phyloP scores from a whole-genome alignment of 805 yeast species.

The Candida montana region DNA sequence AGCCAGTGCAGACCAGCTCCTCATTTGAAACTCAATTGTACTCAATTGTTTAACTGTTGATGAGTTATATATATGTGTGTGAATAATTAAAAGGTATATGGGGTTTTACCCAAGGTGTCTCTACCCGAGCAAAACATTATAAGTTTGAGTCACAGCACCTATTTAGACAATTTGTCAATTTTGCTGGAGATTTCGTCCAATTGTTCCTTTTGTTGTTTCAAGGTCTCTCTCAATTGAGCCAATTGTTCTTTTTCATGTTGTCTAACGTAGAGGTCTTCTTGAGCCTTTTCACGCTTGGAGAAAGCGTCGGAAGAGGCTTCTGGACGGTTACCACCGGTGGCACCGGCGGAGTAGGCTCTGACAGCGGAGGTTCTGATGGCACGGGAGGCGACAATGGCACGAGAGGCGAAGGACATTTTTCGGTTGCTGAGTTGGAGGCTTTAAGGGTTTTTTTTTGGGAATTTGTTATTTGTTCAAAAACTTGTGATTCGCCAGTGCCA shows the following conservation, averaged over 20 bases:
- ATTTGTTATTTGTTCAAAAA: background rate
- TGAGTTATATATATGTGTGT: too few species aligned
- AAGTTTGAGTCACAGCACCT: background rate
- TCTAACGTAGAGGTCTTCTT: constrained; percentile 79
- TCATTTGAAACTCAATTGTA: background rate
- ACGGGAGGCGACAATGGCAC: constrained; percentile 29
- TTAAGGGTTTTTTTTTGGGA: constrained; percentile 4
- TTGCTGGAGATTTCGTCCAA: constrained; percentile 46
- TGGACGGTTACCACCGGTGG: constrained; percentile 55
- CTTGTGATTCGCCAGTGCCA: constrained; percentile 14
- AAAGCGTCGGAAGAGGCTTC: constrained; percentile 54
- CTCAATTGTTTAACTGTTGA: background rate
- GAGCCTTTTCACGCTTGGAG: constrained; percentile 86
- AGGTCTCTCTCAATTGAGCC: constrained; percentile 65
- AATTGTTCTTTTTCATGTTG: constrained; percentile 89
- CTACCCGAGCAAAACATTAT: background rate
- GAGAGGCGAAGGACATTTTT: constrained; percentile 24
- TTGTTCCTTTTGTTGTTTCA: constrained; percentile 69
- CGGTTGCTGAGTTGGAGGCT: background rate
- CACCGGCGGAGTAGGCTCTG: constrained; percentile 46
- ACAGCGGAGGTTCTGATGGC: constrained; percentile 16
- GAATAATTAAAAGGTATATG: too few species aligned
- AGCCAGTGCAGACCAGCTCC: background rate
- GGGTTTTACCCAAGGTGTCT: too few species aligned
- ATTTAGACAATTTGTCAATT: constrained; percentile 20